A percentile compares a stretch with the other conserved stretches of the same genome.
Conservation (phyloP, 1,139 yeast genomes). For the Debaryomyces psychrophilus region DNA sequence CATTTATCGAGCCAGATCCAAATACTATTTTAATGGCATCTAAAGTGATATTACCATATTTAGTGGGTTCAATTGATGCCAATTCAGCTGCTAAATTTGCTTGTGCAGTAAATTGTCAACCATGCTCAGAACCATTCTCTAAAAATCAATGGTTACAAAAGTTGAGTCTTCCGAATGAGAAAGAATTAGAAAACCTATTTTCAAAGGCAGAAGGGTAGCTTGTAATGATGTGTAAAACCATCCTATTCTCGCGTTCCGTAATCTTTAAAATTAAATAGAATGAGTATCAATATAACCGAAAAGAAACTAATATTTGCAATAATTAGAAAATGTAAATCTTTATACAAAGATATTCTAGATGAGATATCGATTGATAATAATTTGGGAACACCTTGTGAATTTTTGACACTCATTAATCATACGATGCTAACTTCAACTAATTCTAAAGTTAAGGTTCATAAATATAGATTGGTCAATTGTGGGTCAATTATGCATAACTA, state of each 20-base stretch:
- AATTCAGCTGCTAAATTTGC: constrained; percentile 11
- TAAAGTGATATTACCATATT: constrained; percentile 13
- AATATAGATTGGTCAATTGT: no score
- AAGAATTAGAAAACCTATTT: neutral
- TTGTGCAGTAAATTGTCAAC: constrained; percentile 12
- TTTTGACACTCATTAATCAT: no score
- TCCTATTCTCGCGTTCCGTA: neutral
- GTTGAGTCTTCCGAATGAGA: constrained; percentile 9
- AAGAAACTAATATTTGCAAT: no score
- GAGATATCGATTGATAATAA: neutral
- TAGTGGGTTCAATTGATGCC: constrained; percentile 10
- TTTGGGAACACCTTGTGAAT: no score
- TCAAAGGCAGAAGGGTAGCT: neutral
- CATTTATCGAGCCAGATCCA: constrained; percentile 26
- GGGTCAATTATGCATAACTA: no score
- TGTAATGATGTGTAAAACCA: neutral
- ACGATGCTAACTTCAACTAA: no score
- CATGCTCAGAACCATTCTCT: constrained; percentile 4
- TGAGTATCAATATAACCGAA: no score
- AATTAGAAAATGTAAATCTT: neutral
- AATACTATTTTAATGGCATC: constrained; percentile 27
- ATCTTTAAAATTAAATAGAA: neutral
- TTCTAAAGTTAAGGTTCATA: no score
- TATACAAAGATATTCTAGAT: neutral
- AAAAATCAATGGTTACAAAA: constrained; percentile 9